Evolutionary conservation across 2,329 filamentous ascomycete genomes (phyloP), one percentile per base, ranked within the genome.

Genomic region (Fusarium anguioides): DNA sequence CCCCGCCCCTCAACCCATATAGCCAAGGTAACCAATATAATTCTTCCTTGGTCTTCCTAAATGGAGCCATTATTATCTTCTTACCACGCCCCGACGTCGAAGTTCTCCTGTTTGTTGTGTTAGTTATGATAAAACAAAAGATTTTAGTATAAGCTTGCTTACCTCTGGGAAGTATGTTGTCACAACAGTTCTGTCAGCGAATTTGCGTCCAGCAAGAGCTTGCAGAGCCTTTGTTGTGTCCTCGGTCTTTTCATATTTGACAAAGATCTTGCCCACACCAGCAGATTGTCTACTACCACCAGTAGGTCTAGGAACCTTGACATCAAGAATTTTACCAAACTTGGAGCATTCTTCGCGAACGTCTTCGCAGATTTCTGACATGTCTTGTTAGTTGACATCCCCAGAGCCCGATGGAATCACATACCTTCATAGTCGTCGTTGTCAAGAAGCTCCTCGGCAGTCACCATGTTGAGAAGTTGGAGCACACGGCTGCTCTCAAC

Each of bases 401-500:
- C 5, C 18, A 18, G 17, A 4, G 17, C 9, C 8, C 18, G 9
- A 10, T 17, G 20, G 15, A 29, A 15, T 37, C 18, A 72, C 83
- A 75, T 85, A 94, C 95, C 95, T 80, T 97, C 92, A 75, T 97
- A 98, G 75, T 99, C 96, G 33, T 98, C 94, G 49, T 89, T 90
- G 75, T 98, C 94, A 80, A 97, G 89, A 23, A 99, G 83, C 80
- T 99, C 96, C 73, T 99, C 96, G 0, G 94, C 86, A 0, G 96
- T 99, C 33, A 99, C 95, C 96, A 99, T 99, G 82, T 99, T 99
- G 75, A 99, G 87, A 64, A 99, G 83, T 80, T 97, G 95, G 62
- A 99, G 78, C 17, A 99, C 95, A 55, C 92, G 88, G 68, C 92
- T 92, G 61, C 90, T 89, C 71, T 97, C 94, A 31, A 91, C 83